These are phyloP conservation scores for Paramecium sexaurelia DNA, from an alignment of 73 alveolate species.

Conservation along the genomic window DNA sequence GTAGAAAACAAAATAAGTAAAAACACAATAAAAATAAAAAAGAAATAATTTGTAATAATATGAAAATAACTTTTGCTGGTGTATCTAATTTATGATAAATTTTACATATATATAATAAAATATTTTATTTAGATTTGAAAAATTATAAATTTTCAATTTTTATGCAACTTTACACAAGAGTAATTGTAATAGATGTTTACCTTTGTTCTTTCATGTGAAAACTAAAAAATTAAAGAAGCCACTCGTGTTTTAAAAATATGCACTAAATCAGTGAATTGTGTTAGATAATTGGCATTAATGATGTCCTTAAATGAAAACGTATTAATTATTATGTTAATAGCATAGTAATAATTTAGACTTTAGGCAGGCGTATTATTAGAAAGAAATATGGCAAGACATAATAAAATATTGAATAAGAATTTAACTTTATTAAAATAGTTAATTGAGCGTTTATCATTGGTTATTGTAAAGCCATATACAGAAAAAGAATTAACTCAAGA, in stretches of 20 bases:
- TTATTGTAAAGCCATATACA: slow-evolving; percentile 57
- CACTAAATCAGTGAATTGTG: slow-evolving; percentile 47
- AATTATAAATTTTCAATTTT: too few relatives aligned
- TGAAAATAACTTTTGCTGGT: background rate
- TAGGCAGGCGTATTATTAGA: slow-evolving; percentile 62
- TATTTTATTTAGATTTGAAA: too few relatives aligned
- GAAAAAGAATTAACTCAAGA: slow-evolving; percentile 54
- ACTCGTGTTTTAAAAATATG: slow-evolving; percentile 56
- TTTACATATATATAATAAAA: too few relatives aligned
- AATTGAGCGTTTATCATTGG: slow-evolving; percentile 59
- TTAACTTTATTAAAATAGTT: slow-evolving; percentile 41
- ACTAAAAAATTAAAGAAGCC: slow-evolving; percentile 51
- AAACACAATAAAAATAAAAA: slow-evolving; percentile 7
- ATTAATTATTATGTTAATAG: background rate
- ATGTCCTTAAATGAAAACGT: slow-evolving; percentile 46
- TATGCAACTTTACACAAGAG: slow-evolving; percentile 10
- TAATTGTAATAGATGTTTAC: background rate
- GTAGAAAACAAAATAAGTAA: background rate
- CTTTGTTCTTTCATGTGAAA: slow-evolving; percentile 62
- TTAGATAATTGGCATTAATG: slow-evolving; percentile 53
- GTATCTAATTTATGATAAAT: slow-evolving; percentile 6
- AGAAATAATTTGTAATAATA: background rate
- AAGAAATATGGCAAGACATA: slow-evolving; percentile 68
- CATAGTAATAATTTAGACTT: slow-evolving; percentile 49
- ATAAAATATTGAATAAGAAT: slow-evolving; percentile 52